Evolutionary conservation across 2,329 filamentous ascomycete species (phyloP).

Genomic region (Verticillium zaregamsianum): DNA sequence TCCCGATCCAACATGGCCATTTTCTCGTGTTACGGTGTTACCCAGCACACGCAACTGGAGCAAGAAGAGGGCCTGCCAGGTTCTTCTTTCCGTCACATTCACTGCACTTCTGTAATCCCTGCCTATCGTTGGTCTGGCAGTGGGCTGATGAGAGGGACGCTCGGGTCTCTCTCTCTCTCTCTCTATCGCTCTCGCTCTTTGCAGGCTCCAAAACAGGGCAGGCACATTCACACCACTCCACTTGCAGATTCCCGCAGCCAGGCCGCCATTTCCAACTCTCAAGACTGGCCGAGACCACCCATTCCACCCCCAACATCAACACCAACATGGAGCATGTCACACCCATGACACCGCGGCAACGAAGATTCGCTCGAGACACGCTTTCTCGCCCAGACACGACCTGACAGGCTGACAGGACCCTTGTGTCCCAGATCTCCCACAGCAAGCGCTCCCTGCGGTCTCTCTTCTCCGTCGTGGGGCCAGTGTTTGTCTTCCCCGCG

Average conservation of each 20-base stretch:
- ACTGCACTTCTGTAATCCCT: background rate
- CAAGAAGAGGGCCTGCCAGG: background rate
- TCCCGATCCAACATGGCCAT: background rate
- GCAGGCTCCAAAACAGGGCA: background rate
- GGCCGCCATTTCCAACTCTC: background rate
- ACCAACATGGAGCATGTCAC: background rate
- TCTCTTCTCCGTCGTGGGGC: no score
- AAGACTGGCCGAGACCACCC: background rate
- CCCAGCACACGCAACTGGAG: background rate
- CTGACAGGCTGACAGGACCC: background rate
- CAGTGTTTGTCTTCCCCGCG: background rate
- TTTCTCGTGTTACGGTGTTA: background rate
- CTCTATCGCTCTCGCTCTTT: background rate
- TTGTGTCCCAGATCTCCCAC: background rate
- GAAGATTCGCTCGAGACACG: background rate
- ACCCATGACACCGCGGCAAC: background rate
- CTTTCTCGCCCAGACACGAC: background rate
- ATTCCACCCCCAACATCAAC: background rate
- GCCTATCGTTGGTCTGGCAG: background rate
- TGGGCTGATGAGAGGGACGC: background rate
- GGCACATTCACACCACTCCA: background rate
- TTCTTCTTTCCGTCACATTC: background rate
- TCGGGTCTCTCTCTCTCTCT: background rate
- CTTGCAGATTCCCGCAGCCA: background rate
- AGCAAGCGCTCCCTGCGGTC: background rate